phyloP scores from a whole-genome alignment of 2,329 filamentous ascomycete species.

The Colletotrichum noveboracense region DNA sequence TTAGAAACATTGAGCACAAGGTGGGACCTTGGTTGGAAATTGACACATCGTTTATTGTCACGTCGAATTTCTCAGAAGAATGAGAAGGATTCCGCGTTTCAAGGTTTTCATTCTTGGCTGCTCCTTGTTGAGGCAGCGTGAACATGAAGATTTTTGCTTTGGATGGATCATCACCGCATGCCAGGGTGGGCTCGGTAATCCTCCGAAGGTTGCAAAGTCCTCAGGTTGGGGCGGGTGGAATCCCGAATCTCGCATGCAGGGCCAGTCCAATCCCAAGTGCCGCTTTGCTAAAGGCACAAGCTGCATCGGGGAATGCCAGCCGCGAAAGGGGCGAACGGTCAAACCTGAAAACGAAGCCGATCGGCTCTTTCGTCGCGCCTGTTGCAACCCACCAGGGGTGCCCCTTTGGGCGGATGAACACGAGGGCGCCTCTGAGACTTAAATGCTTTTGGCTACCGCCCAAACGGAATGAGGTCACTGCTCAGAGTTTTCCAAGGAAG shows the following conservation, averaged over 20 bases:
- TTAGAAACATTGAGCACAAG: not conserved
- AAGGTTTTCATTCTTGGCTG: slow-evolving; percentile 4
- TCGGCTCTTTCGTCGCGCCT: not conserved
- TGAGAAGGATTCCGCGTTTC: not conserved
- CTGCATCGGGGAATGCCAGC: not conserved
- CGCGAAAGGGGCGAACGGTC: slow-evolving; percentile 3
- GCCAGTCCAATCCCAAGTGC: not conserved
- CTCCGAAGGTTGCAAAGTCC: not conserved
- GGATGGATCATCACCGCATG: not conserved
- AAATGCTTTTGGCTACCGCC: not conserved
- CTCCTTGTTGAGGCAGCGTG: slow-evolving; percentile 1
- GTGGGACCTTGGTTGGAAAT: not conserved
- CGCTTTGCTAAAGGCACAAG: not conserved
- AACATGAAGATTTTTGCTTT: slow-evolving; percentile 3
- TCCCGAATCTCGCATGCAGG: slow-evolving; percentile 8
- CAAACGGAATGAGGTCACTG: not conserved
- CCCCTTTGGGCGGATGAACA: not conserved
- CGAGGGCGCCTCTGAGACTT: not conserved
- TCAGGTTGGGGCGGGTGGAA: slow-evolving; percentile 9
- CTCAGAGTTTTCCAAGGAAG: not conserved
- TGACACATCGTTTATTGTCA: slow-evolving; percentile 9
- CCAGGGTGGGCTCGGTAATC: slow-evolving; percentile 5
- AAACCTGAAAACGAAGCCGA: not conserved
- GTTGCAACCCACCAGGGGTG: not conserved
- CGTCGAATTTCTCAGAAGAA: not conserved